Base-by-base conservation (phyloP, 1,284 basidiomycete genomes). In the Pulveroboletus sp. region DNA sequence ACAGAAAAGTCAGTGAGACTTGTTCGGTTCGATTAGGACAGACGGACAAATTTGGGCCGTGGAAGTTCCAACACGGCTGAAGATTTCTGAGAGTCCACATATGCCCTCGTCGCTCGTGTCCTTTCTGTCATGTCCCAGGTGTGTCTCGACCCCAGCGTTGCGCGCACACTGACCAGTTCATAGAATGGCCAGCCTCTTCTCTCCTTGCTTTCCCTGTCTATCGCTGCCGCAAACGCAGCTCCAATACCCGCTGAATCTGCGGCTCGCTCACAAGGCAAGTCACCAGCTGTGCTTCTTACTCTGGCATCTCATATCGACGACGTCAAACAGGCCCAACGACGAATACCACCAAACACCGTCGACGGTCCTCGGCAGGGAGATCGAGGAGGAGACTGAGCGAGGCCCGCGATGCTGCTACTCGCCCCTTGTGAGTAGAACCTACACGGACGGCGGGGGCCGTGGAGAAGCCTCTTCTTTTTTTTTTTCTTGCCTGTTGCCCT, bases 381-480 rank as follows among this genome's bases (percentile, higher is more conserved):
- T 76, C 81, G 13, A 81, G 81, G 66, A 78, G 87, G 62, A 77
- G 88, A 56, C 69, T 88, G 62, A 89, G 86, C 69, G 88, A 91
- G 69, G 88, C 87, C 40, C 77, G 86, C 52, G 87, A 89, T 70
- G 88, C 88, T 43, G 84, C 83, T 49, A 76, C 76, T 57, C 77
- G 87, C 60, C 87, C 86, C 56, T 82, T 80, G 86, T 89, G 71
- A 75, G 85, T 86, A 60, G 59, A 57, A 58, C 47, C 48, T 42
- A 40, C 47, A 1, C 17, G 35, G 32, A 45, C 40, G 49, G n/a
- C 35, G 42, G 19, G 10, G 12, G 39, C 44, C 29, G 24, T 44
- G 51, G 41, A 19, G 43, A 19, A 49, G 36, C 35, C 47, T 26
- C 47, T 35, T 15, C 24, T 29, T 35, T 29, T 12, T 36, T 16